These are phyloP conservation scores for Fraxinus latifolia DNA, from an alignment of 305 asterid genomes.

Conservation along the genomic window DNA sequence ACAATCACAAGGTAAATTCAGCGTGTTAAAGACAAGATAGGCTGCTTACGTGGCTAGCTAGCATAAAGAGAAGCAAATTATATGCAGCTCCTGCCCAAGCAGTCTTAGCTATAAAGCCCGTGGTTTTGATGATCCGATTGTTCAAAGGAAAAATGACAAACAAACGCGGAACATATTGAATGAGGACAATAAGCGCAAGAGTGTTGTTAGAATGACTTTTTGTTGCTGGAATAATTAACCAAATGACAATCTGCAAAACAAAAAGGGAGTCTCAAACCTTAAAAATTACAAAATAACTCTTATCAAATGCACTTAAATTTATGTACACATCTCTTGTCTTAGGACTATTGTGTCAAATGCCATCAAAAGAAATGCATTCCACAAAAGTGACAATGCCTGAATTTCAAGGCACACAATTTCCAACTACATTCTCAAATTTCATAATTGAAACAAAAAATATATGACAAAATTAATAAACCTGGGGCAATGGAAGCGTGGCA, in stretches of 20 bases:
- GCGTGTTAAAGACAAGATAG: background rate
- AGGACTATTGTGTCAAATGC: background rate
- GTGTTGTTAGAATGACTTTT: slow-evolving; percentile 69
- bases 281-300: background rate
- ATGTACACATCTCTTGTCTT: background rate
- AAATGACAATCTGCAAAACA: slow-evolving; percentile 60
- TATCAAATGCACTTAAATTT: background rate
- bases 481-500: slow-evolving; percentile 86
- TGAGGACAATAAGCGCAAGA: slow-evolving; percentile 81
- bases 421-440: background rate
- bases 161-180: slow-evolving; percentile 77
- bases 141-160: slow-evolving; percentile 79
- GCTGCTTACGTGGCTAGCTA: slow-evolving; percentile 79
- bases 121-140: slow-evolving; percentile 69
- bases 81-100: slow-evolving; percentile 99
- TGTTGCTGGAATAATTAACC: slow-evolving; percentile 74
- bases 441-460: background rate
- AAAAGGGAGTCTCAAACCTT: background rate
- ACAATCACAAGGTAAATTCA: background rate
- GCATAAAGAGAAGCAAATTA: slow-evolving; percentile 81
- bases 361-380: background rate
- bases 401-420: background rate
- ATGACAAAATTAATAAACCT: slow-evolving; percentile 32
- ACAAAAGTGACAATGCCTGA: background rate
- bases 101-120: slow-evolving; percentile 86